Evolutionary conservation across 257 asterid genomes (phyloP), one percentile per base, ranked within the genome.

Genomic region (Linderniella brevidens): DNA sequence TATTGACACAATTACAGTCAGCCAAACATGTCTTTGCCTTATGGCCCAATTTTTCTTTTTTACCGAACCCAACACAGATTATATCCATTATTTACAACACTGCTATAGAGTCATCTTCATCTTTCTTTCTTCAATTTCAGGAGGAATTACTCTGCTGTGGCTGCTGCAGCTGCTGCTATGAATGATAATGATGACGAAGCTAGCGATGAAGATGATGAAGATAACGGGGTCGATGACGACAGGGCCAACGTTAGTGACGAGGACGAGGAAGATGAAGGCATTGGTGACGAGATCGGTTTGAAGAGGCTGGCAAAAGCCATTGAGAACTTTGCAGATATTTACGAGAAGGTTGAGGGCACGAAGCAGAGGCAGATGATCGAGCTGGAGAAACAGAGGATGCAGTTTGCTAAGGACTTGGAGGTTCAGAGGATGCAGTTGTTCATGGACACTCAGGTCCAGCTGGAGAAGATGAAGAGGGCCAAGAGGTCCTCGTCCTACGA

Each of bases 301-400:
- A 68, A 18, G 54, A 62, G 67, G 48, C 64, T 81, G 62, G 79
- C 90, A 0, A 65, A 64, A 70, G 86, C 90, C 39, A 64, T 77
- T 10, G 74, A 72, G 66, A 72, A 63, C 53, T 81, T 73, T 52
- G 86, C 82, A 43, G 79, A 73, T 65, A 70, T 73, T 11, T 81
- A 66, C 35, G 79, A 75, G 78, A 81, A 69, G 63, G 73, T 81
- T 19, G 90, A 81, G 51, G 57, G 68, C 45, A 65, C 67, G 68
- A 78, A 81, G 53, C 86, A 75, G 71, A 70, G 70, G 61, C 78
- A 73, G 67, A 70, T 82, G 76, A 50, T 82, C 64, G 92, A 78
- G 62, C 35, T 78, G 69, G 93, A 75, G 68, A 82, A 81, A 64
- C 75, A 75, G 70, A 66, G 86, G 73, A 75, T 75, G 90, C 77